These are phyloP conservation scores for Forsythia suspensa DNA, from an alignment of 257 asterid genomes.

Conservation along the genomic window DNA sequence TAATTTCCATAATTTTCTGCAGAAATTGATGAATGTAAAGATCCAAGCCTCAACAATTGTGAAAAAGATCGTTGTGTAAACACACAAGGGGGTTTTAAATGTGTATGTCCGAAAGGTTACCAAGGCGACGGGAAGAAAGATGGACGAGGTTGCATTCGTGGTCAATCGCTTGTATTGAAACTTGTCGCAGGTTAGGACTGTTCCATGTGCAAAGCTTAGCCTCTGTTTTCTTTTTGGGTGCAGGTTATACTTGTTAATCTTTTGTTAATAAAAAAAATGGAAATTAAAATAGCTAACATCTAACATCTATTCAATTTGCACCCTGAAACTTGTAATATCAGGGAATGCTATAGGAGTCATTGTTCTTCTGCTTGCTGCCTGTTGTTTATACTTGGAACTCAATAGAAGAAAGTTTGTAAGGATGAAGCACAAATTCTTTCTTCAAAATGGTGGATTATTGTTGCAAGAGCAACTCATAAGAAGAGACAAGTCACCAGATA, in stretches of 20 bases:
- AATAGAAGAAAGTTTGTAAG: slow-evolving; percentile 6
- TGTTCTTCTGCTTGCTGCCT: not conserved
- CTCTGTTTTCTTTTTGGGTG: not conserved
- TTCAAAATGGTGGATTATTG: slow-evolving; percentile 25
- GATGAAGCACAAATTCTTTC: not conserved
- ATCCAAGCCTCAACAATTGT: slow-evolving; percentile 7
- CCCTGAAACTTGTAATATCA: not conserved
- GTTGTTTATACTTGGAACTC: slow-evolving; percentile 5
- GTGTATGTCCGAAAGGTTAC: slow-evolving; percentile 33
- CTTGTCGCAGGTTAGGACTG: not conserved
- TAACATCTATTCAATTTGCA: not conserved
- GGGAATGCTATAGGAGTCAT: slow-evolving; percentile 16
- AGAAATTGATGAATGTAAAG: slow-evolving; percentile 38
- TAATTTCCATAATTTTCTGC: not conserved
- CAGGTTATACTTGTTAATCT: not conserved
- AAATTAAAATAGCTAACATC: not conserved
- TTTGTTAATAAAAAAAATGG: not conserved
- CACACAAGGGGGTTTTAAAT: slow-evolving; percentile 8
- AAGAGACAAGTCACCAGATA: slow-evolving; percentile 1
- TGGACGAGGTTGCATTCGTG: slow-evolving; percentile 18
- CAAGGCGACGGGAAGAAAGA: slow-evolving; percentile 21
- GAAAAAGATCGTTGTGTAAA: slow-evolving; percentile 11
- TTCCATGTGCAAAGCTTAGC: not conserved
- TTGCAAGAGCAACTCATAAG: slow-evolving; percentile 21
- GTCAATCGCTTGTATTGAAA: not conserved